Conservation (phyloP, 2,329 filamentous ascomycete species). For the Myriosclerotinia scirpicola region DNA sequence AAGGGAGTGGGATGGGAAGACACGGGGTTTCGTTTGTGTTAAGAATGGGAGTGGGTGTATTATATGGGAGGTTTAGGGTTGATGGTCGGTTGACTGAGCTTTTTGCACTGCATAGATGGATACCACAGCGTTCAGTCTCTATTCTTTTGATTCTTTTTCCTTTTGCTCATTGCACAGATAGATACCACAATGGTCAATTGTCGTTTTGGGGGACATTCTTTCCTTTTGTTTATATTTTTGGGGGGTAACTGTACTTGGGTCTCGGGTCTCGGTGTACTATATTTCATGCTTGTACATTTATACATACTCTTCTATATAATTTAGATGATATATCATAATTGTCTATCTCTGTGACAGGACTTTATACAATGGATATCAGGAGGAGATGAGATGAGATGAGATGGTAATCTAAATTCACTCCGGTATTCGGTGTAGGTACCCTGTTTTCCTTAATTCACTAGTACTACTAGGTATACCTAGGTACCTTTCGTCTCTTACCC, state of each 20-base stretch:
- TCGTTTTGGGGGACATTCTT: neutral
- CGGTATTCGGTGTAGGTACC: too few species aligned
- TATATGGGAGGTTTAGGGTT: neutral
- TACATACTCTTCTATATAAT: neutral
- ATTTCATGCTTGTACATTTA: neutral
- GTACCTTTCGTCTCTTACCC: too few species aligned
- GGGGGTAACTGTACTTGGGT: too few species aligned
- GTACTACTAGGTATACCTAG: too few species aligned
- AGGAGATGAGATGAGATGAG: too few species aligned
- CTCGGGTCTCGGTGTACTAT: neutral
- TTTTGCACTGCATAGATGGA: constrained; percentile 3
- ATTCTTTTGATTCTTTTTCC: neutral
- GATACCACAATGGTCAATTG: neutral
- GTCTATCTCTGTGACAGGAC: too few species aligned
- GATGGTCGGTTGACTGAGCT: neutral
- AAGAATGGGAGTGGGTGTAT: neutral
- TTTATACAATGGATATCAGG: too few species aligned
- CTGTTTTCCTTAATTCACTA: too few species aligned
- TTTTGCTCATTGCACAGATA: neutral
- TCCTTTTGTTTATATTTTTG: neutral
- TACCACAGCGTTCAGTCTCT: neutral
- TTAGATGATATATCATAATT: too few species aligned
- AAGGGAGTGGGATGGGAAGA: neutral
- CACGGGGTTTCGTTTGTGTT: neutral
- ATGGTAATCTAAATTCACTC: too few species aligned